Evolutionary conservation across 139 green algal species (phyloP).

Genomic region (Chlamydomonas eustigma): DNA sequence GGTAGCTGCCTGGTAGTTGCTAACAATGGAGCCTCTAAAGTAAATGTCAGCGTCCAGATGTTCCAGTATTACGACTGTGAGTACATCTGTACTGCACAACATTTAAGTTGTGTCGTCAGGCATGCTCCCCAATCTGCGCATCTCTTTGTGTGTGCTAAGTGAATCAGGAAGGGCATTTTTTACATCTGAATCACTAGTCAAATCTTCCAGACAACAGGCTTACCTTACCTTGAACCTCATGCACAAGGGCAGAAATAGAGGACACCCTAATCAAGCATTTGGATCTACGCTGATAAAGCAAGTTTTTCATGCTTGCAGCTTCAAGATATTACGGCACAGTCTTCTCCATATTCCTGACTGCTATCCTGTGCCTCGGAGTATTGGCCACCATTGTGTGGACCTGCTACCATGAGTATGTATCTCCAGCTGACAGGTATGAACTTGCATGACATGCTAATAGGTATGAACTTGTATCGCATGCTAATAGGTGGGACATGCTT

Average conservation of each 20-base stretch:
- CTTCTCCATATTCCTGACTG: conserved; percentile 9
- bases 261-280: too few relatives aligned
- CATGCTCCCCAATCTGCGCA: too few relatives aligned
- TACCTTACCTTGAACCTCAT: too few relatives aligned
- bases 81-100: too few relatives aligned
- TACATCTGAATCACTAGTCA: too few relatives aligned
- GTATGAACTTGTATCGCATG: not conserved
- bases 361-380: not conserved
- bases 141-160: too few relatives aligned
- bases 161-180: too few relatives aligned
- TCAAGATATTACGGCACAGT: conserved; percentile 5
- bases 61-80: conserved; percentile 2
- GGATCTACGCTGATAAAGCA: too few relatives aligned
- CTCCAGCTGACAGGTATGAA: not conserved
- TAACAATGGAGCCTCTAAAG: not conserved
- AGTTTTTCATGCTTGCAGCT: too few relatives aligned
- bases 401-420: conserved; percentile 5
- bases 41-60: not conserved
- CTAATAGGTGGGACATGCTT: not conserved
- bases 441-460: not conserved
- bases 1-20: not conserved
- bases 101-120: too few relatives aligned
- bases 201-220: too few relatives aligned
- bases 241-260: too few relatives aligned
- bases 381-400: not conserved